Percentiles rank a stretch among this genome's conserved stretches.
Evolutionary conservation across 169 alveolate genomes (phyloP).

Genomic region (Plasmodium gaboni): DNA sequence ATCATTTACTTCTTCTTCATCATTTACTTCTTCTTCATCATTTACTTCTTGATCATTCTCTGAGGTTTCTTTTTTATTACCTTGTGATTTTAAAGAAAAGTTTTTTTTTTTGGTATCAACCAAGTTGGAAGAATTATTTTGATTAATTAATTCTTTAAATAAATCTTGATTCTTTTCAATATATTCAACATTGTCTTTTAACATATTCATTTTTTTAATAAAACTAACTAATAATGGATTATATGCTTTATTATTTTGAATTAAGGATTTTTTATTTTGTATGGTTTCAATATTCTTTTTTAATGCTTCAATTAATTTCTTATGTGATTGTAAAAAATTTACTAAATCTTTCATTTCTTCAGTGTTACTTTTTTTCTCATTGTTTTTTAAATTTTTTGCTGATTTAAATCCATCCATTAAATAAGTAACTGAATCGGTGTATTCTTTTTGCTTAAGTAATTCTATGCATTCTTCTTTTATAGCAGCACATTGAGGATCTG

Average conservation of each 20-base stretch:
- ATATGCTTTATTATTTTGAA: not conserved
- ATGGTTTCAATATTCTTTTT: slow-evolving; percentile 18
- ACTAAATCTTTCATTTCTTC: slow-evolving; percentile 23
- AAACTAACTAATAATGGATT: not conserved
- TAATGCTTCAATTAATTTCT: slow-evolving; percentile 1
- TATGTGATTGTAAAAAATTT: slow-evolving; percentile 24
- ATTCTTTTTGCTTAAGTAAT: slow-evolving; percentile 5
- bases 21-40: not conserved
- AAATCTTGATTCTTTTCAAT: not conserved
- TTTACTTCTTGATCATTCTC: not conserved
- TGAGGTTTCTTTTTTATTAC: not conserved
- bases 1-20: not conserved
- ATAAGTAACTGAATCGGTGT: not conserved
- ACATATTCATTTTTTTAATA: not conserved
- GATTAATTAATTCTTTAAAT: not conserved
- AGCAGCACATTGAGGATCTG: slow-evolving; percentile 5
- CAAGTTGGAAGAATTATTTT: too few species aligned
- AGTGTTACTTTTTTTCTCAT: slow-evolving; percentile 9
- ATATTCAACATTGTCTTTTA: slow-evolving; percentile 6
- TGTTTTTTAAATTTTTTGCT: not conserved
- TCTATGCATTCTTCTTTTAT: slow-evolving; percentile 35
- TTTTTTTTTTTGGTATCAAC: too few species aligned
- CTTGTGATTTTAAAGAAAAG: too few species aligned
- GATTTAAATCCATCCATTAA: slow-evolving; percentile 5
- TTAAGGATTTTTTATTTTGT: not conserved